Conservation (phyloP, 2,329 filamentous ascomycete species). For the Penicillium sp. region DNA sequence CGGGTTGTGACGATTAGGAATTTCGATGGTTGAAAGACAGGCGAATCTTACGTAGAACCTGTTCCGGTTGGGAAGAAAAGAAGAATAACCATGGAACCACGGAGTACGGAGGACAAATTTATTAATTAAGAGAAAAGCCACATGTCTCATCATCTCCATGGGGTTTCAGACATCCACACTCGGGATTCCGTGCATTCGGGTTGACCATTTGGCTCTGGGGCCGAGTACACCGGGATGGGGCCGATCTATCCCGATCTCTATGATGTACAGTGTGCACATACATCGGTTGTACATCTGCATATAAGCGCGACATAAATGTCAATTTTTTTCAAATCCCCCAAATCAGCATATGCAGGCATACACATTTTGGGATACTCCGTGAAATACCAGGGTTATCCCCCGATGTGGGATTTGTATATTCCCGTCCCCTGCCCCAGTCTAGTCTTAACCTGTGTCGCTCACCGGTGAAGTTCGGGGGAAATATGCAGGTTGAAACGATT, state of each 20-base stretch:
- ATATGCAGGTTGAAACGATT: constrained; percentile 10
- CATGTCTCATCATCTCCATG: constrained; percentile 3
- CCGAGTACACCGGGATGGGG: constrained; percentile 2
- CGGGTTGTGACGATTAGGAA: neutral
- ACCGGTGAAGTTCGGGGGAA: constrained; percentile 25
- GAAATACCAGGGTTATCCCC: neutral
- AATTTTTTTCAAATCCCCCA: neutral
- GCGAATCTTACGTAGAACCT: neutral
- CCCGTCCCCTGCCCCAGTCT: constrained; percentile 10
- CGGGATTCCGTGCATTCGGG: constrained; percentile 5
- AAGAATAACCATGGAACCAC: neutral
- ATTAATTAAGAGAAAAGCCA: constrained; percentile 3
- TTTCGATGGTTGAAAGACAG: neutral
- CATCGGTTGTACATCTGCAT: neutral
- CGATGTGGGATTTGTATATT: neutral
- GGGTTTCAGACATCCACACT: neutral
- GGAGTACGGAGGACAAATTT: neutral
- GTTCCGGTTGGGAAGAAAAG: neutral
- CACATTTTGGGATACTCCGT: neutral
- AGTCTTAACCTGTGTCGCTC: constrained; percentile 21
- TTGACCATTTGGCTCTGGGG: neutral
- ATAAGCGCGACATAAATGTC: neutral
- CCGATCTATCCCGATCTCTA: constrained; percentile 4
- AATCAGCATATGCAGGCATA: neutral
- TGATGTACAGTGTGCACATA: neutral